Conservation (phyloP, 2,329 filamentous ascomycete genomes). For the Bimuria novae-zelandiae region DNA sequence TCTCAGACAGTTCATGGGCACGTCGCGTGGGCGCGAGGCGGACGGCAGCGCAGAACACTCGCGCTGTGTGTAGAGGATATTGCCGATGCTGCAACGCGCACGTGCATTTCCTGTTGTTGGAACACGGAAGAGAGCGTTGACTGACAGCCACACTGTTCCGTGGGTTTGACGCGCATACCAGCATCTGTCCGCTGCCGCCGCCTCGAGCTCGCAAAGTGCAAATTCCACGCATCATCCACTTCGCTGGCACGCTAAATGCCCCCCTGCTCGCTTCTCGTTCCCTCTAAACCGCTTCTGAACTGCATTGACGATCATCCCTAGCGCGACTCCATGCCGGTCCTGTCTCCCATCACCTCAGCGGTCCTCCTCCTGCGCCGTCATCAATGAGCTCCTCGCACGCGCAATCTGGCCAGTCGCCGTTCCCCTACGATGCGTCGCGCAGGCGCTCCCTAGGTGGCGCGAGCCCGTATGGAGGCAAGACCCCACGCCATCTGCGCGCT, state of each 20-base stretch:
- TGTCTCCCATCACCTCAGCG: slow-evolving; percentile 35
- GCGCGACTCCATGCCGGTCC: slow-evolving; percentile 35
- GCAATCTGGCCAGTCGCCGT: slow-evolving; percentile 43
- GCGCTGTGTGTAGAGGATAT: no score
- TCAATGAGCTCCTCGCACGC: slow-evolving; percentile 41
- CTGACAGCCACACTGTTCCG: background rate
- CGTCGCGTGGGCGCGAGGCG: slow-evolving; percentile 20
- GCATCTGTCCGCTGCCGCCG: background rate
- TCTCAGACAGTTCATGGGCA: slow-evolving; percentile 21
- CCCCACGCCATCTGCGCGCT: slow-evolving; percentile 18
- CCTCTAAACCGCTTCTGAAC: slow-evolving; percentile 11
- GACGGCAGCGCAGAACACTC: slow-evolving; percentile 1
- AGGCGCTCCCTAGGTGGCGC: slow-evolving; percentile 50
- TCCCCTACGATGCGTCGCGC: slow-evolving; percentile 50
- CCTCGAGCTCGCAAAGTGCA: slow-evolving; percentile 11
- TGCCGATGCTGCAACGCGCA: background rate
- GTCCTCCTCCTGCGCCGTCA: slow-evolving; percentile 41
- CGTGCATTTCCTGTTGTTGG: background rate
- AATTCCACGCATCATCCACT: slow-evolving; percentile 16
- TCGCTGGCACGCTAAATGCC: slow-evolving; percentile 25
- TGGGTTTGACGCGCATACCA: background rate
- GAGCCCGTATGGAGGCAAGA: slow-evolving; percentile 42
- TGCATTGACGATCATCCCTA: slow-evolving; percentile 27
- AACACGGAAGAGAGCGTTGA: background rate
- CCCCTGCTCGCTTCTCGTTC: slow-evolving; percentile 13